Percentiles rank a stretch among this genome's conserved stretches.
Conservation (phyloP, 169 alveolate species). For the Plasmodium inui region DNA sequence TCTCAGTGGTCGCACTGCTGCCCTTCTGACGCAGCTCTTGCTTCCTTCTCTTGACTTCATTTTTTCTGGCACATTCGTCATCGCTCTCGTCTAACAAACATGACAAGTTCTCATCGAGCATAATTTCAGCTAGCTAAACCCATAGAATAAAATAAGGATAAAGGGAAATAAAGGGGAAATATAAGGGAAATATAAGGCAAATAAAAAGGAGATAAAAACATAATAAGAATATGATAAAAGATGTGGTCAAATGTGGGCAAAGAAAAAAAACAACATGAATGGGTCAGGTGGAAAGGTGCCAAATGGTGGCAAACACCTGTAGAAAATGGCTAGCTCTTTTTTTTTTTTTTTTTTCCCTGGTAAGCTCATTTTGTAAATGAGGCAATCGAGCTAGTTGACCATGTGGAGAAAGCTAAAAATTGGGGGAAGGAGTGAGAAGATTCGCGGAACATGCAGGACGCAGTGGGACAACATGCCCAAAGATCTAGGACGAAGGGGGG, state of each 20-base stretch:
- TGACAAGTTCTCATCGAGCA: constrained; percentile 75
- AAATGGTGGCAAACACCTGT: constrained; percentile 5
- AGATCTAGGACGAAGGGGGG: not conserved
- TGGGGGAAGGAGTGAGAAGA: not conserved
- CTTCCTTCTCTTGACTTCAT: constrained; percentile 15
- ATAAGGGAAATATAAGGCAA: not conserved
- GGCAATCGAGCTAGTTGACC: not conserved
- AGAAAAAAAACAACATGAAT: constrained; percentile 10
- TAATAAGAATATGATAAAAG: not conserved
- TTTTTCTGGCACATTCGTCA: constrained; percentile 45
- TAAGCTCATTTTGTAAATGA: not conserved
- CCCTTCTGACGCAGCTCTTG: not conserved
- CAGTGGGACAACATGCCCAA: not conserved
- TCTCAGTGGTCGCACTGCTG: not conserved
- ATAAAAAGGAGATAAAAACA: not conserved
- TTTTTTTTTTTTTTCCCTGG: not conserved
- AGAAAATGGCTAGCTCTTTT: not conserved
- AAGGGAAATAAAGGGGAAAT: not conserved
- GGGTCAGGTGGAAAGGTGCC: constrained; percentile 7
- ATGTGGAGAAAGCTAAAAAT: not conserved
- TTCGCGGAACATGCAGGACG: not conserved
- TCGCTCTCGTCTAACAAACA: constrained; percentile 73
- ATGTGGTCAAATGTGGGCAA: not conserved
- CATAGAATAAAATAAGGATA: not conserved
- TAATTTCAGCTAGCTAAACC: constrained; percentile 6